Evolutionary conservation across 495 filamentous ascomycete species (phyloP), one percentile per base, ranked within the genome.

Genomic region (Diplogelasinospora grovesii): DNA sequence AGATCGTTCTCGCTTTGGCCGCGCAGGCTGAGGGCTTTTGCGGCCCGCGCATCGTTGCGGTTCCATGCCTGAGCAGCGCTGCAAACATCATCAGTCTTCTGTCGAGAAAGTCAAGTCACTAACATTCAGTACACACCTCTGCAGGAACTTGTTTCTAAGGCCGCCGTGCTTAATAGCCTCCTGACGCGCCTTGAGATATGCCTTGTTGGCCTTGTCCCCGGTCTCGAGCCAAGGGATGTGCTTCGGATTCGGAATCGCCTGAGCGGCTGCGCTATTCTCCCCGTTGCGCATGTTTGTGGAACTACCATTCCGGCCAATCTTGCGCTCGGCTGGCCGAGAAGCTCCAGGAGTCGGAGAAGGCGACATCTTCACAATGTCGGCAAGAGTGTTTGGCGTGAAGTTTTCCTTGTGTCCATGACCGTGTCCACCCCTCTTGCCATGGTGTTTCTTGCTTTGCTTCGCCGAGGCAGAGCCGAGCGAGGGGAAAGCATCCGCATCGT

Each of bases 11-110:
- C 93, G 30, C 81, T 88, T 59, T 97, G 93, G 19, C 93, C 93
- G 10, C 94, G 84, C 32, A 96, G 75, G 45, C 85, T 92, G 35
- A 96, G 71, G 26, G 92, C 92, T 65, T 97, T 97, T 21, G 93
- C 93, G 11, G 92, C 89, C 48, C 93, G 81, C 16, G 93, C 89
- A 60, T 99, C 93, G 54, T 93, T 96, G 35, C 93, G 85, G 58
- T 97, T 95, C 93, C 93, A 99, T n/a, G 93, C 93, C 71, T 95
- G 89, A n/a, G 92, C 90, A 37, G 93, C 93, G 56, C 89, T 94
- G 39, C 21, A 18, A 32, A 20, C 18, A 27, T 69, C 34, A 70
- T 51, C 26, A 29, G 50, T 30, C 13, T 3, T n/a, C n/a, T n/a
- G n/a, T n/a, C n/a, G n/a, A n/a, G n/a, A n/a, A n/a, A n/a, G n/a